Evolutionary conservation across 2,329 filamentous ascomycete genomes (phyloP), one percentile per base, ranked within the genome.

Genomic region (Moelleriella libera): DNA sequence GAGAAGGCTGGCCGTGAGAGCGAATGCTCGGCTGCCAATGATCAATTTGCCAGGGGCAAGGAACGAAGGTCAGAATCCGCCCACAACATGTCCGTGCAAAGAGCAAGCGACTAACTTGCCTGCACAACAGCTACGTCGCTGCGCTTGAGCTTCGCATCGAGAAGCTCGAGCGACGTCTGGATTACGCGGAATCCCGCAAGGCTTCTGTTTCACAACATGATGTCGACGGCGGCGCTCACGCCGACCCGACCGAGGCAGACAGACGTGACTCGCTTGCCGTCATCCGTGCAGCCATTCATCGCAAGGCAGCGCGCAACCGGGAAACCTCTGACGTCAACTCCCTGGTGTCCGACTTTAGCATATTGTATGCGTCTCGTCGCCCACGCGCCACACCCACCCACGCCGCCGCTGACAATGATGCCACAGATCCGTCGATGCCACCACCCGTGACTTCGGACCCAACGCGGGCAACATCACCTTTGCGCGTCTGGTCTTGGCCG

Each of bases 21-120:
- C 50, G 88, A 94, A 61, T 98, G 92, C 63, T 95, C 88, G 6
- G 88, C 88, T 48, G 89, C 88, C 6, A 96, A 94, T 58, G 90
- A 97, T 60, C 88, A 96, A 62, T 97, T 96, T 65, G 89, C 90
- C 0, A 77, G 88, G 52, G 92, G 92, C 51, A 97, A 97, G 64
- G 92, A 97, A 61, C 76, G 90, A 58, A 97, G 89, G 80, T 80
- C 55, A 49, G 66, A 11, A 5, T n/a, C 4, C 4, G n/a, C 10
- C 43, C 9, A 44, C 7, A 31, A 29, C 12, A 8, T 37, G 29
- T 11, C 43, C 4, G 14, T 12, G 29, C 21, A 21, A 21, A 21
- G 21, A 21, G 2, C 21, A 21, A 21, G 21, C 21, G 21, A 21
- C 21, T 21, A 21, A 21, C 21, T 21, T 21, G 21, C 21, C 21